A percentile compares a stretch with the other conserved stretches of the same genome.
Evolutionary conservation across 148 eudicot genomes (phyloP).

Genomic region (Pouteria glomerata): DNA sequence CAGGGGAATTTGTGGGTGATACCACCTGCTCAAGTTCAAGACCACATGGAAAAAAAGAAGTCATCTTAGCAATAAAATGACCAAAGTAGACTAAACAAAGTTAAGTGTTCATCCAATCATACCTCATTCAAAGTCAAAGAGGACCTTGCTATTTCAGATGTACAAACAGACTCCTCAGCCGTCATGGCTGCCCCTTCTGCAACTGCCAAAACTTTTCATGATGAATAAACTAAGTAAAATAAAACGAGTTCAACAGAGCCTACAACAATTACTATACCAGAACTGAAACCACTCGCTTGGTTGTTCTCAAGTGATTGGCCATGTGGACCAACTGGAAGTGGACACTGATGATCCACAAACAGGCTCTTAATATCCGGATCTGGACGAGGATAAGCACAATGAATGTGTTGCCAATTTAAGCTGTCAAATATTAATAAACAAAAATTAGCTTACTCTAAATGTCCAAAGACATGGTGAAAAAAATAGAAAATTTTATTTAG

Average conservation of each 20-base stretch:
- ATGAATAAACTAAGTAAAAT: not conserved
- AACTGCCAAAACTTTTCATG: not conserved
- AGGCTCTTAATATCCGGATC: conserved; percentile 20
- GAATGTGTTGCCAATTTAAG: conserved; percentile 32
- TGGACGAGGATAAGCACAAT: conserved; percentile 21
- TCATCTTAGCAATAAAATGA: not conserved
- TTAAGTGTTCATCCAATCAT: not conserved
- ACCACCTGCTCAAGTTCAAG: not conserved
- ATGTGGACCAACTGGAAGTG: not conserved
- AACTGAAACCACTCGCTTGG: conserved; percentile 1
- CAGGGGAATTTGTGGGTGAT: not conserved
- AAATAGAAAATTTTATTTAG: not conserved
- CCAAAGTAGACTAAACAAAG: not conserved
- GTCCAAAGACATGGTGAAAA: not conserved
- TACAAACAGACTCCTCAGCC: not conserved
- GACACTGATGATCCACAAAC: conserved; percentile 26
- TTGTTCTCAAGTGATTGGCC: conserved; percentile 1
- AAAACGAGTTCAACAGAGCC: not conserved
- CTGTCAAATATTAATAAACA: conserved; percentile 2
- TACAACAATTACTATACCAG: not conserved
- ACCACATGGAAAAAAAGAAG: not conserved
- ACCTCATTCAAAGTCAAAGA: conserved; percentile 1
- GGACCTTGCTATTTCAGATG: conserved; percentile 3
- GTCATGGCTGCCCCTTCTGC: not conserved
- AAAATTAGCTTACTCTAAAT: not conserved